A percentile compares a stretch with the other conserved stretches of the same genome.
Evolutionary conservation across 805 yeast species (phyloP).

Genomic region (Metschnikowia vanudenii): DNA sequence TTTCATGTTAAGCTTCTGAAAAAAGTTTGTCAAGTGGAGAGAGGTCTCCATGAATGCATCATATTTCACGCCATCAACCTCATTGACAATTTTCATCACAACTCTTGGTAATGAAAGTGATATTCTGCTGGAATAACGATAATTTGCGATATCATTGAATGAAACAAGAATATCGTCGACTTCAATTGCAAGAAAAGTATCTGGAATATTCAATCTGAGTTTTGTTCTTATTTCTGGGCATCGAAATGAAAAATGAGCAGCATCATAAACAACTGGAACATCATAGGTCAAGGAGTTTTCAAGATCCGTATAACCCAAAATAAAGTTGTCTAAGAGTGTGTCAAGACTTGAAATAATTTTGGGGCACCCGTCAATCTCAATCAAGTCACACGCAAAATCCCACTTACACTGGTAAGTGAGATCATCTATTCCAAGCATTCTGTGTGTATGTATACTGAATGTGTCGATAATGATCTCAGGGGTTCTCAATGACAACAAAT

Average conservation of each 20-base stretch:
- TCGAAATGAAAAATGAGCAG: slow-evolving; percentile 59
- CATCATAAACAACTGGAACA: slow-evolving; percentile 61
- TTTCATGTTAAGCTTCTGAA: slow-evolving; percentile 48
- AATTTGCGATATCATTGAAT: slow-evolving; percentile 69
- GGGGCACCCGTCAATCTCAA: slow-evolving; percentile 52
- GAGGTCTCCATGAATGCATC: slow-evolving; percentile 55
- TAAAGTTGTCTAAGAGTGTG: slow-evolving; percentile 47
- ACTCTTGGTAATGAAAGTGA: slow-evolving; percentile 52
- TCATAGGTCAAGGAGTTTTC: slow-evolving; percentile 71
- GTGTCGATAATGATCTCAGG: slow-evolving; percentile 59
- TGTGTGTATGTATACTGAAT: slow-evolving; percentile 72
- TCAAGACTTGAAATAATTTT: slow-evolving; percentile 43
- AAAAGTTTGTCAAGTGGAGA: slow-evolving; percentile 56
- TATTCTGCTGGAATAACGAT: slow-evolving; percentile 56
- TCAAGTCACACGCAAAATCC: slow-evolving; percentile 71
- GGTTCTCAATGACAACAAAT: slow-evolving; percentile 3
- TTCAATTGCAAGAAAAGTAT: slow-evolving; percentile 16
- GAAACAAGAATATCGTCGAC: slow-evolving; percentile 35
- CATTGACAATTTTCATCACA: slow-evolving; percentile 27
- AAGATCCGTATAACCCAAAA: slow-evolving; percentile 63
- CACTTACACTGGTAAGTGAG: slow-evolving; percentile 89
- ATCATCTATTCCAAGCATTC: slow-evolving; percentile 84
- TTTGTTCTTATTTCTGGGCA: slow-evolving; percentile 48
- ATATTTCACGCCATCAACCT: slow-evolving; percentile 13
- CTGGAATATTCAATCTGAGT: slow-evolving; percentile 32